Base-by-base conservation (phyloP, 768 basidiomycete species). In the Mrakia hoshinonis region DNA sequence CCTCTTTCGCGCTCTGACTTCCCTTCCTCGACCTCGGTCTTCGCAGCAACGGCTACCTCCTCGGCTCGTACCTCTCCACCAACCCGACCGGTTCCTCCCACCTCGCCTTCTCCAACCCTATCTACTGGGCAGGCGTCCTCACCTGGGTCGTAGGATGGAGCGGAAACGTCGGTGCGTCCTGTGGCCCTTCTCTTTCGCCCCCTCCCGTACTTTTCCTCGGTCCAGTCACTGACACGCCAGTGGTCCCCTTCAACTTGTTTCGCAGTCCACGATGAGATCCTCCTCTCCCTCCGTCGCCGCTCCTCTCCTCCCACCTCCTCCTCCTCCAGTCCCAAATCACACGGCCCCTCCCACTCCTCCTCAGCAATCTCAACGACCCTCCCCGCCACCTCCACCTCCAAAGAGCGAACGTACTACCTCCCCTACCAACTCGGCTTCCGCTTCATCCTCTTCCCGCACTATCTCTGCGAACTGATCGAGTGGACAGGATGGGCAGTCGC, bases 41-140 rank as follows among this genome's bases (percentile, higher is more conserved):
- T n/a, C 36, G 3, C 9, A 66, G 64, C 31, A 66, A 66, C 64
- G 64, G 64, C 1, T 47, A 29, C 20, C 64, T 66, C 12, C 24
- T 66, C 0, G 64, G 64, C 18, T 3, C 22, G 22, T 66, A 66
- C 48, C 31, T 66, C 11, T 34, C 43, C 18, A 66, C 31, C 15
- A 66, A 66, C 48, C 64, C 64, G 7, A 29, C 48, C 22, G 34
- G 34, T 0, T 3, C 29, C 4, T 60, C 55, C 15, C 20, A 6
- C 13, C 26, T 22, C 6, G 47, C 6, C 12, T 34, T 49, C 15
- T 20, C 15, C 26, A 66, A 66, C 48, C 47, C 47, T 18, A 49
- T 66, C 29, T 66, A 29, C 48, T 66, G 64, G 64, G 15, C 20
- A 5, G 64, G 64, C 3, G 48, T 66, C 9, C 4, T 31, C 4